Evolutionary conservation across 1,284 basidiomycete species (phyloP).

Genomic region (Tilletia caries): DNA sequence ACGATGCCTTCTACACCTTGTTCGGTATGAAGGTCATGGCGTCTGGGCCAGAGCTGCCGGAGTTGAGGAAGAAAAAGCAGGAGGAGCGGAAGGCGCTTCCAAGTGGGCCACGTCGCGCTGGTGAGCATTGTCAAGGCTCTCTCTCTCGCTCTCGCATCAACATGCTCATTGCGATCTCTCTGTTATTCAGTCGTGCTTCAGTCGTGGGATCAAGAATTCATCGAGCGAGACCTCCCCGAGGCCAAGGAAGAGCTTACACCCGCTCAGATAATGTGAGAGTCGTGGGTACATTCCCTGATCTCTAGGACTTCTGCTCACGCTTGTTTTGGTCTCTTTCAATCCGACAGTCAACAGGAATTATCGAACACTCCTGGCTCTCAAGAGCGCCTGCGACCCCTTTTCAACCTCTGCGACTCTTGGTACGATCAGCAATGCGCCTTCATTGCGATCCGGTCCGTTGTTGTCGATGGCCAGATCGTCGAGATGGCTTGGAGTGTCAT

Average conservation of each 20-base stretch:
- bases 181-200: not conserved
- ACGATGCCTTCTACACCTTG: slow-evolving; percentile 8
- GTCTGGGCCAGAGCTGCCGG: not conserved
- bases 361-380: not conserved
- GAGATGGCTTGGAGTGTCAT: not conserved
- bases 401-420: not conserved
- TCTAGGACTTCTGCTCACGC: not conserved
- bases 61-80: not conserved
- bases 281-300: not conserved
- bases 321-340: not conserved
- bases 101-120: not conserved
- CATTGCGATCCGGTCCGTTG: not conserved
- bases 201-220: not conserved
- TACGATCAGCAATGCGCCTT: not conserved
- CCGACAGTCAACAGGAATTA: not conserved
- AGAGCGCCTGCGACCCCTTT: not conserved
- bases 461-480: not conserved
- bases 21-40: slow-evolving; percentile 1
- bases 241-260: not conserved
- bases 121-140: too few species aligned
- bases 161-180: too few species aligned
- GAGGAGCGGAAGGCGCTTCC: slow-evolving; percentile 1
- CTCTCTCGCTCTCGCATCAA: too few species aligned
- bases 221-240: not conserved
- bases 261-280: not conserved